Evolutionary conservation across 768 basidiomycete species (phyloP).

Genomic region (Leccinum pellstonianum): DNA sequence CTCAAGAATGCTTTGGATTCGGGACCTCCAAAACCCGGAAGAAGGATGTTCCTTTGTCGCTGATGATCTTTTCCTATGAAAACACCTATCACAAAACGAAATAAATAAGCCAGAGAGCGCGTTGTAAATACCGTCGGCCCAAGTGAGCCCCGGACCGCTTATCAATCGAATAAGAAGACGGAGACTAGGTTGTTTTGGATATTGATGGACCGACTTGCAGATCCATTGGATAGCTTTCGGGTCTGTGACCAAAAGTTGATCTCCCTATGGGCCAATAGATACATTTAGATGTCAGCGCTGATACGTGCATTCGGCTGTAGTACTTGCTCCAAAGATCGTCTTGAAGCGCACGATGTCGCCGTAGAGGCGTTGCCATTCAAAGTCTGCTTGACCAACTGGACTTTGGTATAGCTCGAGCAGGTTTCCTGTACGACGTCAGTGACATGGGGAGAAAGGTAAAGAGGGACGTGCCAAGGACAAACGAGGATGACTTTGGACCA

Average conservation of each 20-base stretch:
- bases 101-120: constrained; percentile 9
- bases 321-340: constrained; percentile 26
- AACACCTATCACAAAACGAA: background rate
- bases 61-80: constrained; percentile 43
- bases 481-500: constrained; percentile 25
- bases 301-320: background rate
- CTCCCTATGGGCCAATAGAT: constrained; percentile 32
- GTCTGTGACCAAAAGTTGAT: constrained; percentile 46
- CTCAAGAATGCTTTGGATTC: constrained; percentile 51
- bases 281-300: constrained; percentile 4
- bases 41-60: constrained; percentile 53
- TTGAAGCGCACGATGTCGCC: constrained; percentile 32
- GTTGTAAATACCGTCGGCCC: constrained; percentile 39
- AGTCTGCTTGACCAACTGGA: constrained; percentile 27
- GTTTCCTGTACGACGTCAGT: constrained; percentile 28
- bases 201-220: constrained; percentile 43
- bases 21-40: constrained; percentile 52
- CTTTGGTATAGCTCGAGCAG: constrained; percentile 29
- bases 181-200: constrained; percentile 35
- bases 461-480: constrained; percentile 15
- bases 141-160: constrained; percentile 37
- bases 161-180: constrained; percentile 16
- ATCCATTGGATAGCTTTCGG: constrained; percentile 44
- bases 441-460: constrained; percentile 15
- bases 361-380: constrained; percentile 32